Percentiles rank a stretch among this genome's conserved stretches.
These are phyloP conservation scores for Fusarium globosum DNA, from an alignment of 2,329 filamentous ascomycete species.

Conservation along the genomic window DNA sequence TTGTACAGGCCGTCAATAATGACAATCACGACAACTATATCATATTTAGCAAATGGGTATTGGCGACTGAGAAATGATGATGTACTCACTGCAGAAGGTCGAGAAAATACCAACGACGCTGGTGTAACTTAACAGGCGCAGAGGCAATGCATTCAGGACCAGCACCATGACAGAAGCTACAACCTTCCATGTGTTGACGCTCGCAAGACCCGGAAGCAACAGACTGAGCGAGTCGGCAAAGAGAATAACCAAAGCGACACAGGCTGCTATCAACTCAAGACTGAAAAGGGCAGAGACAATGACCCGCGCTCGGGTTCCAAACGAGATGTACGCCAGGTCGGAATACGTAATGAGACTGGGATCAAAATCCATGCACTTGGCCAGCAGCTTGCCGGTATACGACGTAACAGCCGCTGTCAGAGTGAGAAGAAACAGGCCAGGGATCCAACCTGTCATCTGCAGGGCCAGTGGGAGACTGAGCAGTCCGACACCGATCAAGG, in stretches of 20 bases:
- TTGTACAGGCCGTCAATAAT: constrained; percentile 90
- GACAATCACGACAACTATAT: constrained; percentile 81
- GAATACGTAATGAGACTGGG: constrained; percentile 91
- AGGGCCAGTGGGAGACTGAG: constrained; percentile 89
- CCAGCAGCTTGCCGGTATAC: constrained; percentile 87
- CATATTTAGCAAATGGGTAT: constrained; percentile 1
- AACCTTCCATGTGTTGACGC: constrained; percentile 82
- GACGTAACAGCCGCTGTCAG: constrained; percentile 80
- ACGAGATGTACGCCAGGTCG: constrained; percentile 91
- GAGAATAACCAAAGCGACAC: constrained; percentile 89
- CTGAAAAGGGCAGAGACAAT: constrained; percentile 88
- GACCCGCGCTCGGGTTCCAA: constrained; percentile 83
- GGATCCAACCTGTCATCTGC: constrained; percentile 88
- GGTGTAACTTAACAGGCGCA: constrained; percentile 87
- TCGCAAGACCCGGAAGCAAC: constrained; percentile 76
- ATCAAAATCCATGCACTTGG: constrained; percentile 90
- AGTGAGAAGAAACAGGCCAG: constrained; percentile 79
- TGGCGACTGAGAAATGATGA: neutral
- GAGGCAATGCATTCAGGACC: constrained; percentile 84
- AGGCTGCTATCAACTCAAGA: constrained; percentile 86
- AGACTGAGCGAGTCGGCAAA: constrained; percentile 90
- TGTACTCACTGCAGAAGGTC: constrained; percentile 82
- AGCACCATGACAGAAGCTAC: constrained; percentile 82
- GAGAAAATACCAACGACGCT: constrained; percentile 93
- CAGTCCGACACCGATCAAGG: constrained; percentile 89